phyloP scores from a whole-genome alignment of 331 rosid species.

The Malus hybrid region DNA sequence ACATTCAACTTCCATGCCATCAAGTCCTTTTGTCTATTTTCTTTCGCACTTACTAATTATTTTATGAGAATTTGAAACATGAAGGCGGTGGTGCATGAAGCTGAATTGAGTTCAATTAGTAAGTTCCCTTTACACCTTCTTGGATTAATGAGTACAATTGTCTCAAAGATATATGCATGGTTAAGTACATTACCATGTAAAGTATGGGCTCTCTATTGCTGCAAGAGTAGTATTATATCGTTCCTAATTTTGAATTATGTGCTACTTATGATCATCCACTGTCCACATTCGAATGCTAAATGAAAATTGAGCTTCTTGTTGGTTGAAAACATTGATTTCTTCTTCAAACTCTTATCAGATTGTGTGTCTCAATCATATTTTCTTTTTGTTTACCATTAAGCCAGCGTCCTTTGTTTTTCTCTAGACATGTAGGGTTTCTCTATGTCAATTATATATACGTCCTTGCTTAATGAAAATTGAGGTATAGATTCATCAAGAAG shows the following conservation, averaged over 20 bases:
- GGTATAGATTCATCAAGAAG: too few species aligned
- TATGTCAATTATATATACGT: too few species aligned
- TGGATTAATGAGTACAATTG: background rate
- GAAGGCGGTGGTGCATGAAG: background rate
- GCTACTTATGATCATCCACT: background rate
- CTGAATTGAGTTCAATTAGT: background rate
- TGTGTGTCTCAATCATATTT: background rate
- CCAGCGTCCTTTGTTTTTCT: background rate
- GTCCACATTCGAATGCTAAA: background rate
- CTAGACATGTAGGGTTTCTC: too few species aligned
- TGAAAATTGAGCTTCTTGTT: background rate
- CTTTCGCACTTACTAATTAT: background rate
- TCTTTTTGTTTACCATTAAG: background rate
- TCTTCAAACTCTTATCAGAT: background rate
- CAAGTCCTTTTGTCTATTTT: constrained; percentile 7
- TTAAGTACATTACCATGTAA: too few species aligned
- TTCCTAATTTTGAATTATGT: background rate
- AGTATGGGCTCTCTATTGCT: background rate
- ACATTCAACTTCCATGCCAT: background rate
- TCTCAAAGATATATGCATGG: background rate
- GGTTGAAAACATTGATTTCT: background rate
- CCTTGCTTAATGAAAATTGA: too few species aligned
- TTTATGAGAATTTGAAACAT: background rate
- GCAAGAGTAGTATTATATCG: background rate
- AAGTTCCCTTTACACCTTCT: constrained; percentile 4